Evolutionary conservation across 1,139 yeast species (phyloP), one percentile per base, ranked within the genome.

Genomic region (Blastobotrys serpentis): DNA sequence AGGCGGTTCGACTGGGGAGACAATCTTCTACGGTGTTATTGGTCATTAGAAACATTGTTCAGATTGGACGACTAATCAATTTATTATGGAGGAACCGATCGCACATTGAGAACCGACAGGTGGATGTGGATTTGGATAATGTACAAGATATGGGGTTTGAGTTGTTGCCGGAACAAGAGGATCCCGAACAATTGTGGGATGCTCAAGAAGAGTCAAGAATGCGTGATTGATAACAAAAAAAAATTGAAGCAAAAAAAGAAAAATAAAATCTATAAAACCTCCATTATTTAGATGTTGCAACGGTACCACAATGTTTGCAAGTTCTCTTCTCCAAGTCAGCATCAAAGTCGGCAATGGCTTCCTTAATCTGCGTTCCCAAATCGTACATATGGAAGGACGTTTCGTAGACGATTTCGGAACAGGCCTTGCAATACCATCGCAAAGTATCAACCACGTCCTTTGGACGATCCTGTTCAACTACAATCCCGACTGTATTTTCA

Each of bases 391-490:
- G 81, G 63, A 90, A 88, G 48, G 77, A 81, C 21, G 73, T 74
- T 64, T 88, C 89, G 61, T 83, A 79, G 1, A 86, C 82, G 10
- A 82, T 71, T 22, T 77, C 76, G 52, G 70, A 71, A 68, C 97
- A 90, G 10, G 73, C 72, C 14, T 76, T 68, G 61, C 97, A 90
- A 66, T 89, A 90, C 97, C 97, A 89, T 60, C 96, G 75, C 55
- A 86, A 72, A 54, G 77, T 76, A 63, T 87, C 96, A 51, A 77
- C 74, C 32, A 78, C 71, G 1, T 78, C 86, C 48, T 71, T 70
- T 0, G 96, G 96, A 56, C 97, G 75, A 62, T 88, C 96, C 66
- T 89, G 96, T 62, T 90, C 98, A n/a, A 90, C 86, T 4, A 90
- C 98, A 43, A 90, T 72, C 0, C 98, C 98, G 25, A 90, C 82